Percentiles rank a stretch among this genome's conserved stretches.
phyloP scores from a whole-genome alignment of 1,284 basidiomycete genomes.

The Sutorius eximius region DNA sequence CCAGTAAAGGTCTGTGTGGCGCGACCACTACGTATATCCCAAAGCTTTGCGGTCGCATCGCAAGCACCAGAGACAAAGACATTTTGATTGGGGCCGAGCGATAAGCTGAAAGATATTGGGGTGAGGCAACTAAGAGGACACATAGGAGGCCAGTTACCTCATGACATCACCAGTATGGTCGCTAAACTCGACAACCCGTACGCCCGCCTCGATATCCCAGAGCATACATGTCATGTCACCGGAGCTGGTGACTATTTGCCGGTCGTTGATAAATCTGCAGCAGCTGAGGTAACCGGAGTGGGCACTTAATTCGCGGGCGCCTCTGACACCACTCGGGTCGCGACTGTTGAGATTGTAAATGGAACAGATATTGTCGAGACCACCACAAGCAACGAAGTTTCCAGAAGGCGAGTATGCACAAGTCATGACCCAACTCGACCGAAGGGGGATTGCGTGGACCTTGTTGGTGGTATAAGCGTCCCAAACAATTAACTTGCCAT shows the following conservation, averaged over 20 bases:
- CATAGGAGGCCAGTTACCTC: constrained; percentile 60
- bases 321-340: constrained; percentile 68
- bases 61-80: constrained; percentile 98
- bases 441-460: constrained; percentile 96
- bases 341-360: constrained; percentile 91
- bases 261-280: constrained; percentile 97
- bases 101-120: constrained; percentile 61
- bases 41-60: constrained; percentile 96
- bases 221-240: constrained; percentile 99
- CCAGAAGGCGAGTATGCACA: constrained; percentile 98
- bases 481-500: constrained; percentile 99
- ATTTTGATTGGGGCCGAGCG: constrained; percentile 91
- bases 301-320: constrained; percentile 88
- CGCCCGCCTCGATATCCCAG: constrained; percentile 98
- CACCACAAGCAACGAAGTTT: constrained; percentile 96
- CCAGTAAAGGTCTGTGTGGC: constrained; percentile 98
- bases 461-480: constrained; percentile 99
- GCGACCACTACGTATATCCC: constrained; percentile 97
- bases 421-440: constrained; percentile 99
- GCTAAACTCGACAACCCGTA: constrained; percentile 93
- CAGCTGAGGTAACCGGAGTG: constrained; percentile 98
- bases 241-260: constrained; percentile 95
- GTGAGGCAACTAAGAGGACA: constrained; percentile 14
- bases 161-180: constrained; percentile 99
- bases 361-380: constrained; percentile 98